phyloP scores from a whole-genome alignment of 2,329 filamentous ascomycete species.

The Cryphonectria naterciae region DNA sequence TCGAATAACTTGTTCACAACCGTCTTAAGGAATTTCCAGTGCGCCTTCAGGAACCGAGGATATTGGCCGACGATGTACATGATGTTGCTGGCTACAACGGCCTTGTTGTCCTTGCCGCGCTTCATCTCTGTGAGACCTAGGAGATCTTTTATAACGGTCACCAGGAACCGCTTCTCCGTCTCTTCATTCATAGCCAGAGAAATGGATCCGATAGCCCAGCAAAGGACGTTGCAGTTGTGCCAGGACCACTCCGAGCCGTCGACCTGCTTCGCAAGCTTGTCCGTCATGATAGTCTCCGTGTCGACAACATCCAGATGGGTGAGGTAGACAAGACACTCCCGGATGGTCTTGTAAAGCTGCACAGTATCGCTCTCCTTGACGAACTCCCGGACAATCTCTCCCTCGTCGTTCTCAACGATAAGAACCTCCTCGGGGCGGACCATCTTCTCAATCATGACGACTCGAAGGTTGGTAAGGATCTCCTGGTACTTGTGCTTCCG shows the following conservation, averaged over 20 bases:
- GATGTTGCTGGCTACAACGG: conserved; percentile 97
- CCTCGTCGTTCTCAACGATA: conserved; percentile 99
- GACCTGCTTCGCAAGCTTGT: conserved; percentile 93
- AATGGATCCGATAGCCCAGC: conserved; percentile 99
- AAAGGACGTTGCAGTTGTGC: conserved; percentile 99
- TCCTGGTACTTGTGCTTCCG: conserved; percentile 98
- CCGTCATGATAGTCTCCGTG: conserved; percentile 98
- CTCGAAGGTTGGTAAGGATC: conserved; percentile 88
- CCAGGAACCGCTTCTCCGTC: conserved; percentile 96
- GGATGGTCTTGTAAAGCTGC: conserved; percentile 97
- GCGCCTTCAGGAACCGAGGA: conserved; percentile 95
- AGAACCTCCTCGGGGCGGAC: conserved; percentile 96
- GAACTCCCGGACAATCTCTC: conserved; percentile 97
- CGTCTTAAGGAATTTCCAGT: conserved; percentile 99
- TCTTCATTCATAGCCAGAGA: conserved; percentile 99
- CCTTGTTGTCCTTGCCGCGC: conserved; percentile 98
- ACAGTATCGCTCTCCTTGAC: conserved; percentile 99
- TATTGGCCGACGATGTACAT: conserved; percentile 99
- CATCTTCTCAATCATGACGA: conserved; percentile 99
- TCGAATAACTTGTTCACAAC: conserved; percentile 99
- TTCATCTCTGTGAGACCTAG: conserved; percentile 98
- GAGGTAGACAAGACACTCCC: conserved; percentile 94
- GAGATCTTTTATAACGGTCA: conserved; percentile 98
- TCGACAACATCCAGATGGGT: conserved; percentile 97
- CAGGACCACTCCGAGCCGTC: conserved; percentile 98